Base-by-base conservation (phyloP, 805 yeast genomes). In the Metschnikowia hibisci region DNA sequence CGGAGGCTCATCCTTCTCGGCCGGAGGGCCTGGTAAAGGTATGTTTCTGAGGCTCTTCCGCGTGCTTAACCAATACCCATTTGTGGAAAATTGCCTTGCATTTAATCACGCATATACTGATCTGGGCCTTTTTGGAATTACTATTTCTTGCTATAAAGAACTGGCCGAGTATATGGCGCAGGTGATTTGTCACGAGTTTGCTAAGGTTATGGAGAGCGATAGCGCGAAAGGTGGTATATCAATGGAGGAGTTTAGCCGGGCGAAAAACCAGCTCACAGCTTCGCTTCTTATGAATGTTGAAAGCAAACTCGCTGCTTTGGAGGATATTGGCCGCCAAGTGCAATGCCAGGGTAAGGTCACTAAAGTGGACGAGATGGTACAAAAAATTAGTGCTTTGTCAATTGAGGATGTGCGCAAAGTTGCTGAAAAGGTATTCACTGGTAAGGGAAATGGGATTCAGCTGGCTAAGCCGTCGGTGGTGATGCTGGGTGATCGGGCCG, bases 1-100 rank as follows among this genome's bases (percentile, higher is more conserved):
- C 33, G 97, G 98, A 29, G 99, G 98, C 44, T 95, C 96, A 4
- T 89, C 98, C 1, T 93, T 93, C 60, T 83, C 95, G 14, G 98
- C 99, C 8, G 99, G 99, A 52, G 99, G 99, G 0, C 99, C 99
- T 13, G 99, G 99, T 42, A 93, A 93, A 64, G 99, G 99, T 4
- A 90, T 93, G 98, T 93, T 89, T 62, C 87, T 96, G 4, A 76
- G 98, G 46, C 77, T 95, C 18, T 93, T 89, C 69, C 80, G 89
- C 54, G 96, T 93, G 2, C 73, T 93, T 60, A 91, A 91, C 65
- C 93, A 84, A 61, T 87, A 85, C 60, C 95, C 95, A 31, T 90
- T 84, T 61, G 81, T 93, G 40, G 99, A 93, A 59, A 83, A 85
- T 56, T 88, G 96, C 62, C 72, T 81, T 55, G 78, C 95, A 6